phyloP scores from a whole-genome alignment of 192 early-diverging fungal species.

The Coemansia sp. region DNA sequence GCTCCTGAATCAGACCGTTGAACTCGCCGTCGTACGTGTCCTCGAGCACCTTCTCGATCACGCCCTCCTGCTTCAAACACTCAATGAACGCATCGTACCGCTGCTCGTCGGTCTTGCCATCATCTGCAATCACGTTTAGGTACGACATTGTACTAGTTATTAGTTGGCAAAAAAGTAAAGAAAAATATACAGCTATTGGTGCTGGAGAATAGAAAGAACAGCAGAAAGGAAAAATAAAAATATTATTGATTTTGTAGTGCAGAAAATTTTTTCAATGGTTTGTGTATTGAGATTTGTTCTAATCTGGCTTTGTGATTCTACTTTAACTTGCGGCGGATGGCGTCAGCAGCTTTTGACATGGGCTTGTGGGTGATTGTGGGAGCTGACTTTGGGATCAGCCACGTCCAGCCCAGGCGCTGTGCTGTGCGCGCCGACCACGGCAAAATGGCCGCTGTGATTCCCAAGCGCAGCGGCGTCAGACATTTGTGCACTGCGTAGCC shows the following conservation, averaged over 20 bases:
- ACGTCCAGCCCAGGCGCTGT: conserved; percentile 49
- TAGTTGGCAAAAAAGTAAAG: neutral
- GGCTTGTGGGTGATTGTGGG: conserved; percentile 42
- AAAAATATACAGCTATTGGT: conserved; percentile 11
- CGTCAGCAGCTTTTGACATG: conserved; percentile 32
- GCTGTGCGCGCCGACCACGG: conserved; percentile 54
- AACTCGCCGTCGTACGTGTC: conserved; percentile 51
- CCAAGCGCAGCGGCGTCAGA: conserved; percentile 50
- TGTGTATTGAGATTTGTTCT: neutral
- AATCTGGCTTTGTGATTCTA: conserved; percentile 4
- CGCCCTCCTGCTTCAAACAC: conserved; percentile 42
- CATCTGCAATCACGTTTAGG: conserved; percentile 29
- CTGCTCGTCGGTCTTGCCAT: conserved; percentile 55
- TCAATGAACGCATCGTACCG: conserved; percentile 51
- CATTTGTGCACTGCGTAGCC: conserved; percentile 56
- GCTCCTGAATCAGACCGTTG: conserved; percentile 45
- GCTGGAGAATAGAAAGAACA: neutral
- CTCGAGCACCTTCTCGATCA: conserved; percentile 48
- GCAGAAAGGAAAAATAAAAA: conserved; percentile 5
- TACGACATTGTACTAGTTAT: conserved; percentile 40
- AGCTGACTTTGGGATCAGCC: conserved; percentile 53
- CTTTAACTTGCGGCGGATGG: conserved; percentile 51
- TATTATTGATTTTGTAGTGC: neutral
- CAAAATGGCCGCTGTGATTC: conserved; percentile 44
- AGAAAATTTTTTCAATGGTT: neutral